Percentiles rank a stretch among this genome's conserved stretches.
Evolutionary conservation across 2,329 filamentous ascomycete genomes (phyloP).

Genomic region (Teratosphaeria nubilosa): DNA sequence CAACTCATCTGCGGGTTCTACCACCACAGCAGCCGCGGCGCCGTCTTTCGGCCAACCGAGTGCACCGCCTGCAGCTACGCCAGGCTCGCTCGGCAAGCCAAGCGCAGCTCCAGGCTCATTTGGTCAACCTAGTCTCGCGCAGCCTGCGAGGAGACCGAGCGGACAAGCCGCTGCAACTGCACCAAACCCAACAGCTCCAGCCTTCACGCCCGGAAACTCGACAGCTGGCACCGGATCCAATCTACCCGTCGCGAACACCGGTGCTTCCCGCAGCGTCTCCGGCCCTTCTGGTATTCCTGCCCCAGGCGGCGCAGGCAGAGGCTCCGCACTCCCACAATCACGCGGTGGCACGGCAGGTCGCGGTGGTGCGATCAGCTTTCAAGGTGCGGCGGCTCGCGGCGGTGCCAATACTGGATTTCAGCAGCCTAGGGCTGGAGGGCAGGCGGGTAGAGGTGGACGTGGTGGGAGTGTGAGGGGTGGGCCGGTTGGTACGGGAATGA

Average conservation of each 20-base stretch:
- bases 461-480: slow-evolving; percentile 4
- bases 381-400: slow-evolving; percentile 7
- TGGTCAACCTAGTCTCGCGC: slow-evolving; percentile 3
- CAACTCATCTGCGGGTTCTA: not conserved
- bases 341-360: slow-evolving; percentile 11
- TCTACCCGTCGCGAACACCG: not conserved
- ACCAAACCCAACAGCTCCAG: slow-evolving; percentile 6
- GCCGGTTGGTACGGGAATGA: slow-evolving; percentile 16
- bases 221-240: not conserved
- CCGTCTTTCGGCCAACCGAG: slow-evolving; percentile 13
- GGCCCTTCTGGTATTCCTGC: slow-evolving; percentile 6
- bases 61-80: slow-evolving; percentile 1
- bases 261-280: slow-evolving; percentile 2
- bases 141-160: slow-evolving; percentile 6
- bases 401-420: slow-evolving; percentile 6
- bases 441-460: slow-evolving; percentile 17
- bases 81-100: slow-evolving; percentile 14
- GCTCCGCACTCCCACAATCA: slow-evolving; percentile 13
- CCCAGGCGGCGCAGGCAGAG: slow-evolving; percentile 10
- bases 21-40: not conserved
- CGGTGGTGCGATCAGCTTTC: slow-evolving; percentile 7
- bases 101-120: slow-evolving; percentile 1
- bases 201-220: slow-evolving; percentile 5
- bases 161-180: not conserved
- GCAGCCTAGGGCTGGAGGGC: slow-evolving; percentile 9